Evolutionary conservation across 2,329 filamentous ascomycete species (phyloP), one percentile per base, ranked within the genome.

Genomic region (Domatiomyces catenatus): DNA sequence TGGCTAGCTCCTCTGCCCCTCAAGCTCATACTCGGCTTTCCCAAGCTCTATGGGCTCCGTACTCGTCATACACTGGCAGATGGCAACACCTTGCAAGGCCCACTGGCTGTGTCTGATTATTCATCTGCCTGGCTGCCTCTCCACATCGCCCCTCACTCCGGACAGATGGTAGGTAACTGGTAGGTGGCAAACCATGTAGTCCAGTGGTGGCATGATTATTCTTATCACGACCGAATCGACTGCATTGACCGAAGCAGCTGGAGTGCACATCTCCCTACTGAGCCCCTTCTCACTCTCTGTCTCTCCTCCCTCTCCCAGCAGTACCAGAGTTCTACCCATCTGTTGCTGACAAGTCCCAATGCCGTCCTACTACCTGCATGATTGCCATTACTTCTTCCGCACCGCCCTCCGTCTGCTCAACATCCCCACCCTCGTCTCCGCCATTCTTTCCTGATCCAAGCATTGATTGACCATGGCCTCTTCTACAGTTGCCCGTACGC

Each of bases 381-480:
- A 93, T 69, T 93, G 85, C 63, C 86, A 93, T 67, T 93, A 93
- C 71, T 93, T 94, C 71, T 92, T 86, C 73, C 86, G 86, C 74
- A 93, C 83, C 68, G 84, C 86, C 64, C 72, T 94, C 71, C 86
- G 86, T 74, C 82, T 88, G 64, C 73, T 94, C 61, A 90, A 84
- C 64, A 81, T 94, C 61, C 77, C 80, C 70, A 93, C 85, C 61
- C 77, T 72, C 62, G 79, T 94, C 67, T 86, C 83, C 58, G 81
- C 84, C 60, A 72, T 86, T 50, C 87, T 86, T 72, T 76, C 75
- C 68, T 86, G 73, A 75, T 60, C 50, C 59, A 60, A 54, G 62
- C 61, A 67, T 59, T 56, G 61, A 67, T 59, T 56, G 61, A 67
- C 62, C 57, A 81, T 81, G 76, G 71, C 75, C 65, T 74, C 76